Conservation (phyloP, 306 rosid genomes). For the Hippophae tibetana region DNA sequence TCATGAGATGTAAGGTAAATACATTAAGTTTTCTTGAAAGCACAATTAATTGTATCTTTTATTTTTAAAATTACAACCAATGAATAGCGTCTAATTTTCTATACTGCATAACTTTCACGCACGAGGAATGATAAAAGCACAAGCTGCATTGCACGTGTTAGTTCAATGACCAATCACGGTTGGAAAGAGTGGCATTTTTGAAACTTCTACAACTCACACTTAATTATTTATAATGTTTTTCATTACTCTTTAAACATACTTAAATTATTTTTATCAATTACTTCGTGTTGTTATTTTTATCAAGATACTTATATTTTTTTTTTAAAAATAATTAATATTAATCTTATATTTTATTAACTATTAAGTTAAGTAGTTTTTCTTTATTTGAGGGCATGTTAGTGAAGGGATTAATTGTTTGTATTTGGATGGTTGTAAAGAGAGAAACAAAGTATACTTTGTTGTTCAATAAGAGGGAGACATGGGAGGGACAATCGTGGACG, state of each 20-base stretch:
- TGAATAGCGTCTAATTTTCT: neutral
- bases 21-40: too few relatives aligned
- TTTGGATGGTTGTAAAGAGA: conserved; percentile 10
- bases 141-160: conserved; percentile 27
- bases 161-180: conserved; percentile 23
- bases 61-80: too few relatives aligned
- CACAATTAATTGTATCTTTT: too few relatives aligned
- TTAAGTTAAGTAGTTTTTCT: too few relatives aligned
- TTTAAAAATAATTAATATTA: too few relatives aligned
- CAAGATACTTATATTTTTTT: too few relatives aligned
- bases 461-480: conserved; percentile 40
- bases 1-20: too few relatives aligned
- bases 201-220: neutral
- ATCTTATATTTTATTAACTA: too few relatives aligned
- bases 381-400: neutral
- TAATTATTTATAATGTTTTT: too few relatives aligned
- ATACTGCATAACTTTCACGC: conserved; percentile 24
- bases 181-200: conserved; percentile 11
- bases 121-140: conserved; percentile 8
- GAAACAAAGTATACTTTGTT: conserved; percentile 26
- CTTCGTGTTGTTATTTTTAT: too few relatives aligned
- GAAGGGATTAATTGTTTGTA: neutral
- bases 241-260: too few relatives aligned
- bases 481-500: conserved; percentile 33
- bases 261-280: too few relatives aligned